Evolutionary conservation across 2,329 filamentous ascomycete genomes (phyloP), one percentile per base, ranked within the genome.

Genomic region (Phoma herbarum): DNA sequence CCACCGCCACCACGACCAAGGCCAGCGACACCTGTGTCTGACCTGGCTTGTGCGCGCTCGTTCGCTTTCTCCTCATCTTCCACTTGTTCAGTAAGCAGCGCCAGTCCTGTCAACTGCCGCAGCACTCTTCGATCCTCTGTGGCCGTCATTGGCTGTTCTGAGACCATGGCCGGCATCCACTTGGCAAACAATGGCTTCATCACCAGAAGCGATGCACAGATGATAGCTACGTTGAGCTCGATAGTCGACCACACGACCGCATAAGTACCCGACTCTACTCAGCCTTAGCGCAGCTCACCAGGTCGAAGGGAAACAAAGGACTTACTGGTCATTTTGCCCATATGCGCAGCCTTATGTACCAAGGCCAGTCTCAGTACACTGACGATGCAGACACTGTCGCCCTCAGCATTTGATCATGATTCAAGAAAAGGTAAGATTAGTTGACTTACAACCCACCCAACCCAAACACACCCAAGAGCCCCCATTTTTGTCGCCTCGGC

Each of bases 161-260:
- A 52, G 22, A 75, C 57, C 22, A 79, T 52, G 2, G 60, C 60
- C 0, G 79, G 79, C 20, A 76, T 74, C 42, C 75, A 59, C 16
- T 67, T 71, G 8, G 68, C 63, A 51, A 81, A 57, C 9, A 81
- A 66, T 7, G 78, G 79, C 50, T 80, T 81, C 60, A 82, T 72
- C 2, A 79, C 77, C 1, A 81, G 66, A 18, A 82, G 59, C 2
- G 76, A 81, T 11, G 79, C 78, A 63, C 78, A 82, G 4, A 79
- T 75, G 61, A 82, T 80, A 23, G 78, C 78, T 1, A 79, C 70
- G 48, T 81, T 81, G 47, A 77, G 71, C 66, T 82, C 79, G 39
- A 78, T 68, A 2, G 72, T 72, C 2, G 77, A 79, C 73, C 78
- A 81, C 11, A 78, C 72, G 5, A 80, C 62, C 7, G 77, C 73